Base-by-base conservation (phyloP, 2,329 filamentous ascomycete species). In the Fusarium tuaranense region DNA sequence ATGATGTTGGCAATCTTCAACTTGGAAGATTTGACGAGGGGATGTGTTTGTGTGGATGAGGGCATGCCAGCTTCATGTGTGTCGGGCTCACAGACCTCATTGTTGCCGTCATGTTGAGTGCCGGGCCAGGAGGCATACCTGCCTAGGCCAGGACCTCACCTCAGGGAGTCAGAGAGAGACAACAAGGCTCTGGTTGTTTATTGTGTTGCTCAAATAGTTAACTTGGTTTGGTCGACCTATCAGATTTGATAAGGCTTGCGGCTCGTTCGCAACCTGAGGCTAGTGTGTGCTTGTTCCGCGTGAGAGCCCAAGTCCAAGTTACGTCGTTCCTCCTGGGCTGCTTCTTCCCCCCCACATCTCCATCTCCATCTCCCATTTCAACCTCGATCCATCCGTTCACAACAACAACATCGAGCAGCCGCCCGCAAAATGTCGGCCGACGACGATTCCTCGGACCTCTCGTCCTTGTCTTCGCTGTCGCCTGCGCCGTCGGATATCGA, bases 391-490 rank as follows among this genome's bases (percentile, higher is more conserved):
- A 30, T 53, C 48, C 44, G 16, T n/a, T 53, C 22, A 53, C 25
- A 53, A 53, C 48, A 53, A 53, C 71, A 71, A 78, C 78, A 75
- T 73, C 75, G 72, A 68, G 67, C 72, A 76, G 74, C 76, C 70
- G 70, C 78, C 76, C 67, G 70, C 78, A 86, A 81, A 81, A 91
- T 91, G 89, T 84, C 89, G 70, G 84, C 88, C 68, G 89, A 89
- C 77, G 88, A 91, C 80, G 89, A 91, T 73, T 91, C 89, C 66
- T 92, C 90, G 51, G 90, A 92, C 66, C 86, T 92, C 67, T 92
- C 91, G 55, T 91, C 89, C 38, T 78, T 89, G 63, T 88, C 88
- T 22, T 88, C 85, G 59, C 76, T 86, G 67, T 86, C 85, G 65
- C 85, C 85, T 58, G 83, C 80, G 61, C 84, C 85, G 20, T 86